phyloP scores from a whole-genome alignment of 2,329 filamentous ascomycete genomes.

The Ceratocystis colombiana region DNA sequence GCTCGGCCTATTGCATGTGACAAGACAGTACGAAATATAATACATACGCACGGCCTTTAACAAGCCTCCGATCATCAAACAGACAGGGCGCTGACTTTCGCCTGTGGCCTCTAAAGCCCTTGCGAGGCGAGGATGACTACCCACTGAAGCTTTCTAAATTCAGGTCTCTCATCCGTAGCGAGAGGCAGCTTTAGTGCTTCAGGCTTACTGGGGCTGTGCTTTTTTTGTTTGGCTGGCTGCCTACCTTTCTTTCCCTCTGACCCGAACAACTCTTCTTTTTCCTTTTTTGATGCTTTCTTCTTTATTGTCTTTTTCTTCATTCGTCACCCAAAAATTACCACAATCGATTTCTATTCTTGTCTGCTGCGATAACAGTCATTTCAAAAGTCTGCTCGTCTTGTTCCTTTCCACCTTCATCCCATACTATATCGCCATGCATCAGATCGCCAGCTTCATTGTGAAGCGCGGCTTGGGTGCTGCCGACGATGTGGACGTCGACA shows the following conservation, averaged over 20 bases:
- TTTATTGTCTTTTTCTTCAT: not conserved
- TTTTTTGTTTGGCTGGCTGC: not conserved
- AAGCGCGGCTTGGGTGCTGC: constrained; percentile 13
- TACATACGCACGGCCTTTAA: not conserved
- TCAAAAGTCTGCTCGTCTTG: not conserved
- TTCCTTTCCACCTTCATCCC: not conserved
- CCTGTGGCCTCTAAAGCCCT: not conserved
- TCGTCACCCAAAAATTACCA: no score
- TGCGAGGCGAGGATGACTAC: not conserved
- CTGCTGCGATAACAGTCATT: not conserved
- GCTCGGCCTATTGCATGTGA: no score
- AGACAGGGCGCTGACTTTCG: no score
- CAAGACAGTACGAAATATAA: not conserved
- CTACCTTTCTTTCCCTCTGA: constrained; percentile 9
- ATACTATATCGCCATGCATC: constrained; percentile 7
- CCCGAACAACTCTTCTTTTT: not conserved
- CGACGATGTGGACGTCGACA: constrained; percentile 8
- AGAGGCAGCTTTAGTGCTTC: not conserved
- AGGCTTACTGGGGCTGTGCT: not conserved
- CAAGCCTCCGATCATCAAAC: not conserved
- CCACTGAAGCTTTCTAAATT: not conserved
- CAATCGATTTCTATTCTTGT: not conserved
- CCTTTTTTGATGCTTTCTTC: not conserved
- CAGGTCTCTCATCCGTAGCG: not conserved
- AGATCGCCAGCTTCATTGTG: constrained; percentile 7